These are phyloP conservation scores for Lojkania enalia DNA, from an alignment of 2,329 filamentous ascomycete species.

Conservation along the genomic window DNA sequence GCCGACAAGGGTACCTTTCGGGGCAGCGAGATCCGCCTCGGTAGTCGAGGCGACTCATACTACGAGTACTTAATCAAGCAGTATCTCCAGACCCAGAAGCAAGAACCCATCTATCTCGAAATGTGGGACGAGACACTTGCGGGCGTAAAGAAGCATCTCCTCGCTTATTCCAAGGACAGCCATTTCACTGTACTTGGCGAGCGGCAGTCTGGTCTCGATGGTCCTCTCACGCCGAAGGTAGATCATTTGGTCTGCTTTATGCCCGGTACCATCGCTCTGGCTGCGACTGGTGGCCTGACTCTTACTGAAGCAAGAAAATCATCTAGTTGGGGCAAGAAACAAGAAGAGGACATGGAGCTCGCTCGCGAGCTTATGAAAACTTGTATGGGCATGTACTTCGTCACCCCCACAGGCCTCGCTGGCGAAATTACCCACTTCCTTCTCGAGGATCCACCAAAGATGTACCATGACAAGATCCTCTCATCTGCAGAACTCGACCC, in stretches of 20 bases:
- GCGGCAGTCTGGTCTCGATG: conserved; percentile 71
- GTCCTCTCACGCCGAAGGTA: conserved; percentile 81
- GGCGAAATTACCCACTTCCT: conserved; percentile 94
- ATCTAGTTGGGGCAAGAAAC: conserved; percentile 70
- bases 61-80: conserved; percentile 99
- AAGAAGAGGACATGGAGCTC: conserved; percentile 85
- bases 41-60: conserved; percentile 94
- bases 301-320: conserved; percentile 74
- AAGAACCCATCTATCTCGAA: conserved; percentile 83
- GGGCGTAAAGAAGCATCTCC: conserved; percentile 86
- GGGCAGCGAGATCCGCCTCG: conserved; percentile 84
- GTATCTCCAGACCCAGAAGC: conserved; percentile 86
- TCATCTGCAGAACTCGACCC: conserved; percentile 47
- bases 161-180: conserved; percentile 82
- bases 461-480: conserved; percentile 53
- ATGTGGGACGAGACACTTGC: conserved; percentile 89
- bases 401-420: conserved; percentile 86
- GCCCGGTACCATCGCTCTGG: conserved; percentile 92
- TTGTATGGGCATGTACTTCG: conserved; percentile 97
- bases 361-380: conserved; percentile 92
- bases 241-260: conserved; percentile 98
- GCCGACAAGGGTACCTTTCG: conserved; percentile 77
- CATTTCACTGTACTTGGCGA: conserved; percentile 90
- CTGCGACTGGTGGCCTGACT: conserved; percentile 75
- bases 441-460: conserved; percentile 68